Evolutionary conservation across 139 green algal species (phyloP), one percentile per base, ranked within the genome.

Genomic region (Tetradesmus lagerheimii): DNA sequence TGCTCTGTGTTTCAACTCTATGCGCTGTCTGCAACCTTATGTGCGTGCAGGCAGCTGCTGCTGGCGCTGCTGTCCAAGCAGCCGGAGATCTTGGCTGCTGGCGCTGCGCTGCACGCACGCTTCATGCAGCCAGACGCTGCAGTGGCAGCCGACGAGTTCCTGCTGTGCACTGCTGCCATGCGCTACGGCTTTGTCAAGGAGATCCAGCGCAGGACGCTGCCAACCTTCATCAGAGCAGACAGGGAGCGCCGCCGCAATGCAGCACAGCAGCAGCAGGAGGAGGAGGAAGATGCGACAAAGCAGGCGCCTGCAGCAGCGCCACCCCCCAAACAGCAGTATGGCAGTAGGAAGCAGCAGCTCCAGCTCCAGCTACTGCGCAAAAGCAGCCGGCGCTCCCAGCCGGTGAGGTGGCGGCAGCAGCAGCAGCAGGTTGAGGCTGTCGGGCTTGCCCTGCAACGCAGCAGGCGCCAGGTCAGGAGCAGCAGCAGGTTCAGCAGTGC

Each of bases 91-190:
- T 38, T 91, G 77, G 34, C 23, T 20, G 87, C 87, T 9, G 87
- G 78, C 12, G 18, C 38, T 35, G 87, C 77, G 1, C 87, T 91
- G 6, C 43, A 91, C 27, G 16, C 39, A 11, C 77, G 62, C 77
- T 91, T 87, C 78, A 91, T 91, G 87, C 38, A 80, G 57, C 38
- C 31, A 15, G 87, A 91, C n/a, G 79, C 62, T 35, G 87, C 76
- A 37, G 53, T 91, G 20, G 87, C 87, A 25, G 87, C 87, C 23
- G 87, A 91, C n/a, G 87, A 91, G 62, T 87, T 87, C 47, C 45
- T 91, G 78, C 53, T 91, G 39, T 38, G 86, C 35, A 91, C 87
- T 57, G 87, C 47, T 12, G 87, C 87, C 0, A 6, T 87, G 37
- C 80, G 64, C 35, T 91, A 87, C 78, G 87, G 87, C 78, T 91